Conservation (phyloP, 1,284 basidiomycete species). For the Ceratobasidium sp. region DNA sequence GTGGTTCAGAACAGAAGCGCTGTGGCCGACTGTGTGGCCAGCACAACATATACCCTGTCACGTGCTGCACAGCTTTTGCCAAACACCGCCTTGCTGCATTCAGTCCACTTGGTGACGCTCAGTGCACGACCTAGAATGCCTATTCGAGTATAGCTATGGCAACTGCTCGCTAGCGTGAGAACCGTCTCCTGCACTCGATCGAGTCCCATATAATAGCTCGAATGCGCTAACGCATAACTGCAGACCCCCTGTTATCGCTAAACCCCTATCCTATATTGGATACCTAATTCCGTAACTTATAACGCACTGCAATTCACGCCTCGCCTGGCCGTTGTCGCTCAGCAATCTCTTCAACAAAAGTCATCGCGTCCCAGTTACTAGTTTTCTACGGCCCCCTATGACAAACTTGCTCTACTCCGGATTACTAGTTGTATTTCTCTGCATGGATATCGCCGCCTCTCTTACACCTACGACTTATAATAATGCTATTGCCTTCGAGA, state of each 20-base stretch:
- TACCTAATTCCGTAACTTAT: slow-evolving; percentile 6
- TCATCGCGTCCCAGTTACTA: neutral
- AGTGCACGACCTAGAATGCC: slow-evolving; percentile 10
- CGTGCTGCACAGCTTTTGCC: neutral
- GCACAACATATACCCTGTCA: slow-evolving; percentile 4
- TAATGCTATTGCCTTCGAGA: neutral
- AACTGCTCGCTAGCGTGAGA: neutral
- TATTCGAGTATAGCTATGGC: slow-evolving; percentile 22
- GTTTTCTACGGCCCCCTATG: neutral
- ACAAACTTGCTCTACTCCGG: neutral
- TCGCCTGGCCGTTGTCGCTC: neutral
- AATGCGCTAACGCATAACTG: too few species aligned
- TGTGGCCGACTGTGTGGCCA: neutral
- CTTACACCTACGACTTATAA: neutral
- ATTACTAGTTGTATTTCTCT: neutral
- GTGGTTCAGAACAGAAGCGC: slow-evolving; percentile 43
- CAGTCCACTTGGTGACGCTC: slow-evolving; percentile 4
- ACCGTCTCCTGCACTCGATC: neutral
- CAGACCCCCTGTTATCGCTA: too few species aligned
- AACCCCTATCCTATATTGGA: neutral
- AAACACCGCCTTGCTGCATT: neutral
- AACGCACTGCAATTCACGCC: neutral
- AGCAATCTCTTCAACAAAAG: neutral
- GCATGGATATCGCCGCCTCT: neutral
- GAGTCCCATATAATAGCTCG: neutral